A percentile compares a stretch with the other conserved stretches of the same genome.
Evolutionary conservation across 2,329 filamentous ascomycete genomes (phyloP).

Genomic region (Drechslera avenae): DNA sequence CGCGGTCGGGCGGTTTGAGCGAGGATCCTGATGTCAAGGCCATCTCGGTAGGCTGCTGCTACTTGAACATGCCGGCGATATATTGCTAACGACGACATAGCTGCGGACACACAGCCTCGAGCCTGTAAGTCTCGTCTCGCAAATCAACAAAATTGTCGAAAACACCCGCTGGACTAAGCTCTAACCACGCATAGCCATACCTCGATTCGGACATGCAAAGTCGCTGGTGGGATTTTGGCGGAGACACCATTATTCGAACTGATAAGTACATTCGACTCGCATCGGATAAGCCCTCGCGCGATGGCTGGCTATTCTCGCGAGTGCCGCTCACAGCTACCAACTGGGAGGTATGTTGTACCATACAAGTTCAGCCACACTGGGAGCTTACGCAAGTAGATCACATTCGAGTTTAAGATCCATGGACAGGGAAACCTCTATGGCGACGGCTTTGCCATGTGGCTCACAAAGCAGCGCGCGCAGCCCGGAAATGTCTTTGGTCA

Average conservation of each 20-base stretch:
- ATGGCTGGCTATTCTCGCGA: slow-evolving; percentile 91
- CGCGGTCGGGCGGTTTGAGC: slow-evolving; percentile 35
- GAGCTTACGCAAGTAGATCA: slow-evolving; percentile 62
- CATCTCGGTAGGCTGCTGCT: slow-evolving; percentile 62
- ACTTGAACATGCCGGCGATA: slow-evolving; percentile 2
- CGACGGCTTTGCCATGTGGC: slow-evolving; percentile 97
- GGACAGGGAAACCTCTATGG: slow-evolving; percentile 89
- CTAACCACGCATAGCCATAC: slow-evolving; percentile 70
- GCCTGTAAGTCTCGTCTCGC: slow-evolving; percentile 64
- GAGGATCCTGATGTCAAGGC: slow-evolving; percentile 62
- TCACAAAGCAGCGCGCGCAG: slow-evolving; percentile 88
- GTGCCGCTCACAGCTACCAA: slow-evolving; percentile 96
- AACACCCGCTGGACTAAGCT: not conserved
- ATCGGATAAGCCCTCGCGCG: slow-evolving; percentile 85
- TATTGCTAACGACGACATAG: slow-evolving; percentile 53
- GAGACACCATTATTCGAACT: slow-evolving; percentile 82
- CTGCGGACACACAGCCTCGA: slow-evolving; percentile 84
- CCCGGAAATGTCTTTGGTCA: slow-evolving; percentile 86
- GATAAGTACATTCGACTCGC: slow-evolving; percentile 89
- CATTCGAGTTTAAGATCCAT: slow-evolving; percentile 92
- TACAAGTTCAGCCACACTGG: not conserved
- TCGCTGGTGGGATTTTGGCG: slow-evolving; percentile 98
- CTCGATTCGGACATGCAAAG: slow-evolving; percentile 98
- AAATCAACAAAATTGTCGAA: not conserved
- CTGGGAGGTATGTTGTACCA: slow-evolving; percentile 70